phyloP scores from a whole-genome alignment of 768 basidiomycete species.

The Tylopilus vinaceipallidus region DNA sequence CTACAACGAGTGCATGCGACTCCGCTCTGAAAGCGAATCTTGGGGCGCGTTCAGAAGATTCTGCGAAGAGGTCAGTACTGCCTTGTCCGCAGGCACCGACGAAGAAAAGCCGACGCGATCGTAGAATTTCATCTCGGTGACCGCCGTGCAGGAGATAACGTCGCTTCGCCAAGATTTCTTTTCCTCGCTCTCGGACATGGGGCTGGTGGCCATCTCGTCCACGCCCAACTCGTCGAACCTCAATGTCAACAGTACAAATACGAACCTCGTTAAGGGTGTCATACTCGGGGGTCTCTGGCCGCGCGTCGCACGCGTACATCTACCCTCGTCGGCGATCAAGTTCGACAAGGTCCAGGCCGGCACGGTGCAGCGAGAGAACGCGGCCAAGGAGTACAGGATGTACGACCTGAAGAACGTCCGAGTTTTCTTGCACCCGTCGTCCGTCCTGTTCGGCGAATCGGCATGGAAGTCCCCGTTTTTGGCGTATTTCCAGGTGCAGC shows the following conservation, averaged over 20 bases:
- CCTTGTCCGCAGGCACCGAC: not conserved
- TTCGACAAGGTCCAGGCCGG: slow-evolving; percentile 87
- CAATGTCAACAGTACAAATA: slow-evolving; percentile 63
- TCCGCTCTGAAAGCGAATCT: slow-evolving; percentile 51
- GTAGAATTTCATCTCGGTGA: slow-evolving; percentile 80
- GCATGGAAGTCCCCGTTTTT: slow-evolving; percentile 79
- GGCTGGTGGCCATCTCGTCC: slow-evolving; percentile 56
- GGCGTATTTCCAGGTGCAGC: slow-evolving; percentile 79
- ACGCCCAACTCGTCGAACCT: slow-evolving; percentile 47
- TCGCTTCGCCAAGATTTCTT: slow-evolving; percentile 78
- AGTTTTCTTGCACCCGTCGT: slow-evolving; percentile 82
- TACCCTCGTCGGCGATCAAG: slow-evolving; percentile 72
- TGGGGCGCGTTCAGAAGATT: slow-evolving; percentile 50
- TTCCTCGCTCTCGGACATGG: slow-evolving; percentile 63
- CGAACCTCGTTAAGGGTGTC: slow-evolving; percentile 79
- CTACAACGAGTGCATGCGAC: slow-evolving; percentile 58
- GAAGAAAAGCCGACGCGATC: not conserved
- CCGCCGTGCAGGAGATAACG: slow-evolving; percentile 74
- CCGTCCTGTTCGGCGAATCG: slow-evolving; percentile 70
- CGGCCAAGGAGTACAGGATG: slow-evolving; percentile 80
- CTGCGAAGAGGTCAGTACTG: slow-evolving; percentile 59
- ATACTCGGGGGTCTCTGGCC: slow-evolving; percentile 89
- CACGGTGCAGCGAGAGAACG: slow-evolving; percentile 79
- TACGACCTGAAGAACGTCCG: slow-evolving; percentile 63
- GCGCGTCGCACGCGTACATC: slow-evolving; percentile 69